Evolutionary conservation across 2,329 filamentous ascomycete species (phyloP), one percentile per base, ranked within the genome.

Genomic region (Cadophora sp.): DNA sequence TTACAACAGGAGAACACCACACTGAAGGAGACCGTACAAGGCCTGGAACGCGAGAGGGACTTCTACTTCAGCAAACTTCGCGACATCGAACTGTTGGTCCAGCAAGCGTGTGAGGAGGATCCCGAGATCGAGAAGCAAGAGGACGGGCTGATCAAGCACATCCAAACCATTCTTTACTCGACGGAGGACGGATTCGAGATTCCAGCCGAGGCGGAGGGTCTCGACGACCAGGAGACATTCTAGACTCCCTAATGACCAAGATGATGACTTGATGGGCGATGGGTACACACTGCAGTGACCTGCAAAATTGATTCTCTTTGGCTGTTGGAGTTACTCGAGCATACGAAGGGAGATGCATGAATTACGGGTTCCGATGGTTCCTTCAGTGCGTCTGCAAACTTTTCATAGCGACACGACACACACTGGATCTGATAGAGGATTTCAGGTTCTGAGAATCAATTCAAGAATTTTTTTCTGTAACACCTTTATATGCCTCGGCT

Each of bases 11-110:
- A 98, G 85, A 96, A 97, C 78, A 86, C 87, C 50, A 92, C 91
- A 33, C 85, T 98, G 73, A 97, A 97, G 85, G 95, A 98, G 83
- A 97, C 93, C 0, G 95, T 99, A n/a, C 85, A 88, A 14, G 96
- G 96, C 1, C 85, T 99, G 50, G 96, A 99, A 85, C 91, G 96
- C 75, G 96, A 99, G 83, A 88, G 96, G 59, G 96, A 99, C 80
- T 99, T 99, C 79, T 99, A 99, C 85, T 99, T 99, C 81, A 96
- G 93, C 86, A 99, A 99, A 85, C 86, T 99, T 71, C 88, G 96
- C 67, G 96, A 99, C 78, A 99, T 99, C 74, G 96, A 99, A 82
- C 83, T 99, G 72, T 83, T 99, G 75, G 87, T 99, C 64, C 96
- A 99, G 83, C 91, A 93, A 76, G 94, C 94, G 13, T 91, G 96